Evolutionary conservation across 2,329 filamentous ascomycete species (phyloP).

Genomic region (Cladosporium sp.): DNA sequence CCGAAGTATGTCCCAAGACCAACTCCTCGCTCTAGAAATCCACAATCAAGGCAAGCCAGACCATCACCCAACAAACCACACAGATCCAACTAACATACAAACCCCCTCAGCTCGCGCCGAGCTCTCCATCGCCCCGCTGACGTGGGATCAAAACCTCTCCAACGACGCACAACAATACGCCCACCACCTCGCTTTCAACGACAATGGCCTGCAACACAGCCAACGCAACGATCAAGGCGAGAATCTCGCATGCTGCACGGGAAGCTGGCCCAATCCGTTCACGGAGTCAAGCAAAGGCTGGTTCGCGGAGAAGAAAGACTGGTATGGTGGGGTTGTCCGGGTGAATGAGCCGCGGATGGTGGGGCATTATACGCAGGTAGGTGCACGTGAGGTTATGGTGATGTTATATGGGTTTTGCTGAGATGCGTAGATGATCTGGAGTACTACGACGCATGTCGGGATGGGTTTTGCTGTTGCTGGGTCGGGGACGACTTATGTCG

Average conservation of each 20-base stretch:
- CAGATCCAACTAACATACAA: not conserved
- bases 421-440: slow-evolving; percentile 13
- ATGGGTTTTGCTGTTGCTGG: slow-evolving; percentile 14
- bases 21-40: not conserved
- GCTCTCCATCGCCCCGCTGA: not conserved
- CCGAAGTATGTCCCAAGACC: not conserved
- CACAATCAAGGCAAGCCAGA: slow-evolving; percentile 6
- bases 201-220: slow-evolving; percentile 1
- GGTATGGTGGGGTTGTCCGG: not conserved
- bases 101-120: slow-evolving; percentile 1
- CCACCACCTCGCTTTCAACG: not conserved
- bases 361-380: slow-evolving; percentile 11
- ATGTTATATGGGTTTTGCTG: too few relatives aligned
- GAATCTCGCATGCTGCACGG: not conserved
- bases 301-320: slow-evolving; percentile 7
- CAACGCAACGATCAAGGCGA: slow-evolving; percentile 4
- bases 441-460: slow-evolving; percentile 13
- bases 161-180: not conserved
- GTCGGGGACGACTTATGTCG: slow-evolving; percentile 14
- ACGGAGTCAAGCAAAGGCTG: not conserved
- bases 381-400: not conserved
- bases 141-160: not conserved
- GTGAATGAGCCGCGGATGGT: not conserved
- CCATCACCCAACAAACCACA: not conserved
- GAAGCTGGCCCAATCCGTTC: not conserved